A percentile compares a stretch with the other conserved stretches of the same genome.
phyloP scores from a whole-genome alignment of 345 rosid species.

The Eucalyptus guilfoylei region DNA sequence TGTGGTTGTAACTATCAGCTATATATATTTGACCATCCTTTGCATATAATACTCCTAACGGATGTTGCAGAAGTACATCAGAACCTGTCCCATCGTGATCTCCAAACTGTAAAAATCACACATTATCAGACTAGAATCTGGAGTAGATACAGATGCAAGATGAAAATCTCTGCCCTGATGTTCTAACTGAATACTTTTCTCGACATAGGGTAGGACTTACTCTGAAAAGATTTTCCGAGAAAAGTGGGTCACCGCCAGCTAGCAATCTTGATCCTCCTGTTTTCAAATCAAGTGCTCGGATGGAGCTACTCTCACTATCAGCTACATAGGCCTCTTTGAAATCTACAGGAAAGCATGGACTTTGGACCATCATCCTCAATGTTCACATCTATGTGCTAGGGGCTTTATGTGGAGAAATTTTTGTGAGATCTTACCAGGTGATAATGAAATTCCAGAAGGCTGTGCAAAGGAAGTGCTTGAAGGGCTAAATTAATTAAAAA shows the following conservation, averaged over 20 bases:
- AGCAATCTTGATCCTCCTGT: constrained; percentile 85
- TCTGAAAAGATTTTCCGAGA: constrained; percentile 81
- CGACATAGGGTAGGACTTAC: constrained; percentile 15
- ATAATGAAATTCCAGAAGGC: constrained; percentile 81
- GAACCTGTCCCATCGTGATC: constrained; percentile 84
- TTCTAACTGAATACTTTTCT: not conserved
- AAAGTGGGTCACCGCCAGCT: constrained; percentile 78
- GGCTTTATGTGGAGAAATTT: not conserved
- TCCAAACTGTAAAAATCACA: constrained; percentile 55
- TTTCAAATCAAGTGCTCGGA: constrained; percentile 71
- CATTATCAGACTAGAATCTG: not conserved
- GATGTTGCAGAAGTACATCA: constrained; percentile 93
- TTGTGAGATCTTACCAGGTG: constrained; percentile 39
- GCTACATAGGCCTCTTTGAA: constrained; percentile 62
- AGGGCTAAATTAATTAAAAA: constrained; percentile 26
- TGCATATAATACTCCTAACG: constrained; percentile 70
- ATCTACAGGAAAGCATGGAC: constrained; percentile 16
- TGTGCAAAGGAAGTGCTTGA: constrained; percentile 79
- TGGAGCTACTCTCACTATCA: constrained; percentile 97
- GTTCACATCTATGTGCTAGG: not conserved
- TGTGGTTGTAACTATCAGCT: constrained; percentile 93
- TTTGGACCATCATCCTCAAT: not conserved
- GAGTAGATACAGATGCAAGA: not conserved
- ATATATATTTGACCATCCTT: constrained; percentile 65
- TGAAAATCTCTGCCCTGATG: not conserved